phyloP scores from a whole-genome alignment of 768 basidiomycete species.

The Auriculariales sp. region DNA sequence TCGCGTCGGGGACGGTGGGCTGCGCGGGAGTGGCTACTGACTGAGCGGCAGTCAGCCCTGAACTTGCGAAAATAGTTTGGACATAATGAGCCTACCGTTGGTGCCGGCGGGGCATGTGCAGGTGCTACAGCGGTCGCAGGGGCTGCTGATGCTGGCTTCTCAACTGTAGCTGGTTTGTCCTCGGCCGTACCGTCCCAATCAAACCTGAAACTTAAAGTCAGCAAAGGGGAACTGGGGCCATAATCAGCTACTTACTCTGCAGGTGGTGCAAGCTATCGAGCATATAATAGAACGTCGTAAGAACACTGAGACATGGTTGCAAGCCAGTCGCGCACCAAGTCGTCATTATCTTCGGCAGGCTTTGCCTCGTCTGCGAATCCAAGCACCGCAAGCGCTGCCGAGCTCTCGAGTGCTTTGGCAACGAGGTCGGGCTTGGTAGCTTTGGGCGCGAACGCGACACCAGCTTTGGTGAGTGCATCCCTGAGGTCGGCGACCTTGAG shows the following conservation, averaged over 20 bases:
- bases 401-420: slow-evolving; percentile 38
- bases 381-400: slow-evolving; percentile 35
- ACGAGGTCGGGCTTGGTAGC: slow-evolving; percentile 57
- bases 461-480: slow-evolving; percentile 41
- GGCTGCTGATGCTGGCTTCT: neutral
- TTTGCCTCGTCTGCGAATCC: slow-evolving; percentile 15
- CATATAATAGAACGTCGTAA: neutral
- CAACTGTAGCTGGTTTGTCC: neutral
- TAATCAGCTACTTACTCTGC: slow-evolving; percentile 14
- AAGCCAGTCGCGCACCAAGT: slow-evolving; percentile 16
- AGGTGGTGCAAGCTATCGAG: slow-evolving; percentile 19
- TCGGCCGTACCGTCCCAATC: slow-evolving; percentile 21
- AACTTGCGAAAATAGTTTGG: neutral
- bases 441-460: slow-evolving; percentile 33
- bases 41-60: neutral
- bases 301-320: slow-evolving; percentile 1
- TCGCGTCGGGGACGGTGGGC: neutral
- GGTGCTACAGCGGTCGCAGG: neutral
- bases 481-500: slow-evolving; percentile 63
- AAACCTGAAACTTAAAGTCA: slow-evolving; percentile 16
- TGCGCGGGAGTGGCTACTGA: neutral
- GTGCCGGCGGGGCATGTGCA: neutral
- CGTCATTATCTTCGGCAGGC: slow-evolving; percentile 12
- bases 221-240: slow-evolving; percentile 1
- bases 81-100: neutral